Evolutionary conservation across 1,284 basidiomycete species (phyloP).

Genomic region (Naganishia liquefaciens): DNA sequence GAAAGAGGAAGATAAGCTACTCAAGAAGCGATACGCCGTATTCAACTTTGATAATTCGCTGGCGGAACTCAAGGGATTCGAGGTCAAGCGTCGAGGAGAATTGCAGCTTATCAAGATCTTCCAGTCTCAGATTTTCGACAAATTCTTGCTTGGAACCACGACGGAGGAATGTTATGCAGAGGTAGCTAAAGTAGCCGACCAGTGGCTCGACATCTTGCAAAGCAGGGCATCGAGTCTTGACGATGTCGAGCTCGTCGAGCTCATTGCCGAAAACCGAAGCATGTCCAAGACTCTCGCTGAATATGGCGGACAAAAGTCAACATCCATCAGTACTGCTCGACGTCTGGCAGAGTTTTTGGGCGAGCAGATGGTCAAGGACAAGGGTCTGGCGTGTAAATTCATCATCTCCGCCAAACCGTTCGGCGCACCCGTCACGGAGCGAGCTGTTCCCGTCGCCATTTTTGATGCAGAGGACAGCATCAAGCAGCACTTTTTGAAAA

Average conservation of each 20-base stretch:
- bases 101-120: constrained; percentile 99
- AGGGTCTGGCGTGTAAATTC: constrained; percentile 97
- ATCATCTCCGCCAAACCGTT: constrained; percentile 94
- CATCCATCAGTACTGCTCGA: constrained; percentile 93
- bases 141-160: constrained; percentile 88
- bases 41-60: constrained; percentile 97
- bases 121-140: constrained; percentile 98
- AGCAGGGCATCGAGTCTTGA: constrained; percentile 78
- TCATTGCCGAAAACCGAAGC: constrained; percentile 97
- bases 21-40: constrained; percentile 99
- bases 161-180: constrained; percentile 94
- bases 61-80: constrained; percentile 97
- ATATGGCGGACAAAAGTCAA: constrained; percentile 95
- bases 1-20: constrained; percentile 97
- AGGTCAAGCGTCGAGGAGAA: constrained; percentile 97
- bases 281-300: constrained; percentile 98
- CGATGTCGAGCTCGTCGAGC: constrained; percentile 92
- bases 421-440: constrained; percentile 94
- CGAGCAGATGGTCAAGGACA: constrained; percentile 99
- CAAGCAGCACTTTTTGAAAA: constrained; percentile 87
- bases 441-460: constrained; percentile 97
- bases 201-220: constrained; percentile 96
- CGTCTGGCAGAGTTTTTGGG: constrained; percentile 96
- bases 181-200: constrained; percentile 90
- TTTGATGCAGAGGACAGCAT: constrained; percentile 92